These are phyloP conservation scores for Achaetomiella virescens DNA, from an alignment of 495 filamentous ascomycete genomes.

Conservation along the genomic window DNA sequence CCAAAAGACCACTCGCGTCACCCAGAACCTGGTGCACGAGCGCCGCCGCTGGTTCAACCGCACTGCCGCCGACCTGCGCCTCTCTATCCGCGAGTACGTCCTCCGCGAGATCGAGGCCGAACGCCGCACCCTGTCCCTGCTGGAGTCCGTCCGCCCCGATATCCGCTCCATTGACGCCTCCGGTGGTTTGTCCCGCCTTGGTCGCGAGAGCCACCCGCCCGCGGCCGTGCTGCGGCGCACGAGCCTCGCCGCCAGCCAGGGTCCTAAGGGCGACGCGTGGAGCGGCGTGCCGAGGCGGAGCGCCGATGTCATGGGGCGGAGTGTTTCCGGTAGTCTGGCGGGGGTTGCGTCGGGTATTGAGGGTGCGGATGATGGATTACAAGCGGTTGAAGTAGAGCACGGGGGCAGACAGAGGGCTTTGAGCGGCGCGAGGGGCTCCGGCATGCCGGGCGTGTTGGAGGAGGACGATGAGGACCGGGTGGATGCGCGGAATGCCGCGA, in stretches of 20 bases:
- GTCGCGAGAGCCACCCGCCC: constrained; percentile 78
- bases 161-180: constrained; percentile 86
- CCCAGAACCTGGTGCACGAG: constrained; percentile 79
- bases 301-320: constrained; percentile 68
- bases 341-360: constrained; percentile 34
- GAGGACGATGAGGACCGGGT: constrained; percentile 92
- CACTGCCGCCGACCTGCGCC: constrained; percentile 72
- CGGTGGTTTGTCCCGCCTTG: constrained; percentile 81
- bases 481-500: constrained; percentile 92
- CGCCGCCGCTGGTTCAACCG: constrained; percentile 86
- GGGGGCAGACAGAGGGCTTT: constrained; percentile 44
- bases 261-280: constrained; percentile 95
- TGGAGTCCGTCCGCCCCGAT: constrained; percentile 88
- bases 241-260: constrained; percentile 79
- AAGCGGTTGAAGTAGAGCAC: constrained; percentile 24
- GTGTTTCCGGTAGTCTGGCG: constrained; percentile 65
- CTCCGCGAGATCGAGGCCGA: constrained; percentile 94
- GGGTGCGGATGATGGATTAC: constrained; percentile 38
- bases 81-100: constrained; percentile 83
- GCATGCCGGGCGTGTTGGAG: constrained; percentile 57
- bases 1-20: constrained; percentile 80
- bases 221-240: constrained; percentile 52
- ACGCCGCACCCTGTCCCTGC: constrained; percentile 80
- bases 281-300: constrained; percentile 80
- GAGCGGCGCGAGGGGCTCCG: constrained; percentile 47